Conservation (phyloP, 73 alveolate species). For the Paraurostyla sp. region DNA sequence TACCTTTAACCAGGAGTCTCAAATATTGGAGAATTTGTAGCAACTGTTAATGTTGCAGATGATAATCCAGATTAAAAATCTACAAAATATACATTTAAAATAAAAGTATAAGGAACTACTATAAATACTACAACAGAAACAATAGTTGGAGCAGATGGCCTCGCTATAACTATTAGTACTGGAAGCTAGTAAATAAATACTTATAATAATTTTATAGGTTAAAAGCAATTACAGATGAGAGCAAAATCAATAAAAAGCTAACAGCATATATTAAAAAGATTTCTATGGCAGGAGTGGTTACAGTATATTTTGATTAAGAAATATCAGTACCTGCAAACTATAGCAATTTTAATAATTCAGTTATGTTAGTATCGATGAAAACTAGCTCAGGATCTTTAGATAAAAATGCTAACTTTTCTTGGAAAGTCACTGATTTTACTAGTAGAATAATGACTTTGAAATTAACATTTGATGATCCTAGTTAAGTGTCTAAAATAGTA, state of each 20-base stretch:
- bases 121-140: not conserved
- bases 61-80: constrained; percentile 9
- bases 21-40: not conserved
- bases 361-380: not conserved
- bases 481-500: not conserved
- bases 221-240: not conserved
- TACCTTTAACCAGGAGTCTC: not conserved
- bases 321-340: not conserved
- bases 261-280: not conserved
- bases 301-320: not conserved
- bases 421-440: constrained; percentile 33
- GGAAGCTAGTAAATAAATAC: not conserved
- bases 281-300: not conserved
- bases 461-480: constrained; percentile 43
- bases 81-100: not conserved
- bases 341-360: not conserved
- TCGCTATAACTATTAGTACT: not conserved
- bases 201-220: not conserved
- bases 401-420: not conserved
- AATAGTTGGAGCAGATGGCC: not conserved
- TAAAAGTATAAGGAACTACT: not conserved
- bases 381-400: not conserved
- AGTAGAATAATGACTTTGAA: not conserved
- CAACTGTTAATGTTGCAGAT: constrained; percentile 25
- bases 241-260: not conserved